Evolutionary conservation across 352 stramenopile species (phyloP).

Genomic region (Phytopythium delawarense): DNA sequence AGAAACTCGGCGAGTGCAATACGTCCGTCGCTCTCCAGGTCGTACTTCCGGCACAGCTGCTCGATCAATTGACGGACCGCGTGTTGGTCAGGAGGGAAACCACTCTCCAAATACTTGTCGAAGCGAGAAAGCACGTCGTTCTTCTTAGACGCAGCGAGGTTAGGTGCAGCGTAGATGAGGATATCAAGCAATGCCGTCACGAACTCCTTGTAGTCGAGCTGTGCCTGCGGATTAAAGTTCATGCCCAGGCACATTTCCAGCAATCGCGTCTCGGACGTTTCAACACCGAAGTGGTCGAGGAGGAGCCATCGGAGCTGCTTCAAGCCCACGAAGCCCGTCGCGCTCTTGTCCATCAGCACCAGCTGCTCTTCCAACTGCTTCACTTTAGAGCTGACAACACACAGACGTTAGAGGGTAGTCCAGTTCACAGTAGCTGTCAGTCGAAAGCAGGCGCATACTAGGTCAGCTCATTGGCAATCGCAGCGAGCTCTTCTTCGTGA

Average conservation of each 20-base stretch:
- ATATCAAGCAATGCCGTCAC: constrained; percentile 49
- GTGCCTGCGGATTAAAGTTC: constrained; percentile 47
- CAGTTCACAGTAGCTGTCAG: not conserved
- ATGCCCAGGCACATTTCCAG: constrained; percentile 63
- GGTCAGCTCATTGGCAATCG: constrained; percentile 41
- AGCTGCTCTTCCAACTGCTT: constrained; percentile 40
- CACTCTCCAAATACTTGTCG: constrained; percentile 36
- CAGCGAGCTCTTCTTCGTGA: constrained; percentile 44
- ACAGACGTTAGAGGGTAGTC: not conserved
- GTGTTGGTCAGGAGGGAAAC: constrained; percentile 22
- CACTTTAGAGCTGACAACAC: constrained; percentile 24
- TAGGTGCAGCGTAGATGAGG: constrained; percentile 39
- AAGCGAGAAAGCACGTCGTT: constrained; percentile 17
- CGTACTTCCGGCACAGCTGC: constrained; percentile 46
- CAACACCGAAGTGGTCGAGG: constrained; percentile 23
- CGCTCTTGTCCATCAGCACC: constrained; percentile 13
- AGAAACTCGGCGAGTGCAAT: constrained; percentile 35
- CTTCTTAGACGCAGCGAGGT: constrained; percentile 15
- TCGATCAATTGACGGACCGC: constrained; percentile 22
- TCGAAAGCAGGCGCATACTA: constrained; percentile 26
- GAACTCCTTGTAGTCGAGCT: constrained; percentile 50
- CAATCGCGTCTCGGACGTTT: constrained; percentile 29
- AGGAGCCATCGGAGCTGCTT: constrained; percentile 48
- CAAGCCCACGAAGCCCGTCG: constrained; percentile 43
- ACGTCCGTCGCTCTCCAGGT: constrained; percentile 25